Conservation (phyloP, 2,329 filamentous ascomycete genomes). For the Aphanoascus verrucosus region DNA sequence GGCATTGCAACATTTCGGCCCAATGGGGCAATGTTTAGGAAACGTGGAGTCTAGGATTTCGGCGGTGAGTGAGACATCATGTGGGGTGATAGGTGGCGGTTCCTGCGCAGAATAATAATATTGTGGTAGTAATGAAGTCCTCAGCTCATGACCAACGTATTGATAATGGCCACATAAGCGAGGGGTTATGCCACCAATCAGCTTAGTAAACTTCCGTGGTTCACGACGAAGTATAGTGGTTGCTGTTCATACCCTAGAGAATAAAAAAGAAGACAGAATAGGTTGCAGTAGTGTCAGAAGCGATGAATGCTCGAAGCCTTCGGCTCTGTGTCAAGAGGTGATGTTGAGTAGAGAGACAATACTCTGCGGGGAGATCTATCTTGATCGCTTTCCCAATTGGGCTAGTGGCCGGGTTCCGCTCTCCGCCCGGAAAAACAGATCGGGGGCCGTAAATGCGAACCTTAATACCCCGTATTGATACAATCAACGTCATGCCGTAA, state of each 20-base stretch:
- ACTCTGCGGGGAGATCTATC: too few species aligned
- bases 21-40: not conserved
- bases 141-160: not conserved
- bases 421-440: not conserved
- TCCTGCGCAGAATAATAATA: not conserved
- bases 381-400: too few species aligned
- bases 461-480: too few species aligned
- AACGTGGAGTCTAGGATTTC: slow-evolving; percentile 10
- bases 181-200: not conserved
- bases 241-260: too few species aligned
- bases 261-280: too few species aligned
- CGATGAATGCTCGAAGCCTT: too few species aligned
- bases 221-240: not conserved
- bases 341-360: not conserved
- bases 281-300: too few species aligned
- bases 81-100: not conserved
- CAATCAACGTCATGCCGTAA: not conserved
- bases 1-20: not conserved
- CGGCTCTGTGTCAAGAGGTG: too few species aligned
- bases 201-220: not conserved
- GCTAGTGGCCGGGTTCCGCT: too few species aligned
- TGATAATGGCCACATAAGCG: not conserved
- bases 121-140: too few species aligned
- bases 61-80: not conserved
- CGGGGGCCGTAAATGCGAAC: too few species aligned